Base-by-base conservation (phyloP, 2,329 filamentous ascomycete species). In the Penicillium capsulatum region DNA sequence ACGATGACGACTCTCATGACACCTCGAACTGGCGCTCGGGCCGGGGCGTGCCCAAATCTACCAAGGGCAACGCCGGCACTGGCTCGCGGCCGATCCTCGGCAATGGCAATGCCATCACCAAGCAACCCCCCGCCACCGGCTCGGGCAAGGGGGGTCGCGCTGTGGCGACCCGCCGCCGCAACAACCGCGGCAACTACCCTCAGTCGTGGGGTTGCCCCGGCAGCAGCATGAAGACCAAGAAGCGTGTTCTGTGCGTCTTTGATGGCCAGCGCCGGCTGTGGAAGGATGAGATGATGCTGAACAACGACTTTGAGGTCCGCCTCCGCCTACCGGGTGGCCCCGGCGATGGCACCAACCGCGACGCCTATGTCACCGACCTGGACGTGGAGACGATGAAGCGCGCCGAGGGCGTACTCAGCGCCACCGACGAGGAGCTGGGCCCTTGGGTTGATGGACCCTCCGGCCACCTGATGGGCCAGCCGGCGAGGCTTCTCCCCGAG, bases 221-320 rank as follows among this genome's bases (percentile, higher is more conserved):
- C 58, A 85, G 87, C 57, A 89, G 92, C 72, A 95, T 97, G 87
- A 94, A 86, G 61, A 94, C 94, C 80, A 96, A 94, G 80, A 96
- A 96, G 79, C 86, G 92, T 17, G 88, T 96, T 39, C 75, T 97
- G 57, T 88, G 88, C 49, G 86, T 94, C 14, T 98, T 94, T 58
- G 89, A 97, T 59, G 92, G 92, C 1, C 77, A 77, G 11, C 81
- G 90, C 37, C 82, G 91, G 29, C 76, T 98, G 34, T 92, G 86
- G 78, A 97, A 97, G 72, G 92, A 98, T 61, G 92, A 98, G 68
- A 92, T 97, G 88, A 94, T 96, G 89, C 81, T 98, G 34, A 88
- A 90, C 54, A 89, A 86, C 11, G 89, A 95, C 55, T 90, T 92
- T 58, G 92, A 98, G 68, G 88, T 97, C 26, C 87, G 91, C 59